Base-by-base conservation (phyloP, 352 stramenopile species). In the Globisporangium cylindrosporum region DNA sequence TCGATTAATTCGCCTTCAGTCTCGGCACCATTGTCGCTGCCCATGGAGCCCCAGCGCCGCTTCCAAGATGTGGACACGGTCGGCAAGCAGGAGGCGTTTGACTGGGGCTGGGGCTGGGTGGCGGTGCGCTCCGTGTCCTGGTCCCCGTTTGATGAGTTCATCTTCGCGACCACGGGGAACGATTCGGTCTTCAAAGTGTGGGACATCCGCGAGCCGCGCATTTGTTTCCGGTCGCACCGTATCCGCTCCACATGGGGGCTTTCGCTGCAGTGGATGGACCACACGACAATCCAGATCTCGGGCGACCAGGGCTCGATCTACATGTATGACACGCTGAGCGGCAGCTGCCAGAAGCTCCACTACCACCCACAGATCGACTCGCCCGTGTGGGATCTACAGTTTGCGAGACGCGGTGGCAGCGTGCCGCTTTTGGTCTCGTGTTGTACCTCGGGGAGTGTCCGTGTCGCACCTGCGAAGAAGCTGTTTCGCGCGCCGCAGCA, bases 121-220 rank as follows among this genome's bases (percentile, higher is more conserved):
- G 86, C 88, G 18, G 79, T 96, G 12, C 86, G 88, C 59, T 83
- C 84, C 0, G 80, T 96, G 25, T 73, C 75, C 10, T 96, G 88
- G 88, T 94, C 85, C 32, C 86, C 88, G 4, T 92, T 91, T 64
- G 88, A 94, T 59, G 81, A 91, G 24, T 79, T 92, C 65, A 68
- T 96, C n/a, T 96, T 96, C 56, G 86, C 81, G 6, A 88, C 85
- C 4, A 94, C 88, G n/a, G 88, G 88, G 56, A 94, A 96, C 73
- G 88, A 96, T 70, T 92, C 85, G 2, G 59, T 87, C 15, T 90
- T 96, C 62, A 94, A 94, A 43, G 70, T 96, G 14, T 96, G 88
- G 88, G 88, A 96, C 66, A 73, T 94, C 25, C 83, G 88, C 56
- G 86, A 96, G 57, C 83, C 88, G 48, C 82, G 87, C 7, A 79